Base-by-base conservation (phyloP, 768 basidiomycete genomes). In the Panaeolus cyanescens region DNA sequence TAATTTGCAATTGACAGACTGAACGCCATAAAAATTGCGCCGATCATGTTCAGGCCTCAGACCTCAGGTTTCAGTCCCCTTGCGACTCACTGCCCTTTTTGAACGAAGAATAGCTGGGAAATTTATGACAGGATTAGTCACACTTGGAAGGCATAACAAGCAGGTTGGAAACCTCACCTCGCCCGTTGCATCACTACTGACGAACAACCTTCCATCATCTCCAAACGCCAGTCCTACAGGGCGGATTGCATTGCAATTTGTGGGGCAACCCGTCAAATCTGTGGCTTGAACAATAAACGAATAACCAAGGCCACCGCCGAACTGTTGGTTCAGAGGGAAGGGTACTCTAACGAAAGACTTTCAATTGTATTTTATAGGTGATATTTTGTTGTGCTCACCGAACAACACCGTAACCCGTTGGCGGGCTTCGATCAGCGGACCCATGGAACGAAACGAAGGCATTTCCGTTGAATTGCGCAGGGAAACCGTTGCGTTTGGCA, bases 21-120 rank as follows among this genome's bases (percentile, higher is more conserved):
- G n/a, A n/a, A n/a, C n/a, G n/a, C n/a, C n/a, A n/a, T n/a, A n/a
- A n/a, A n/a, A n/a, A n/a, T n/a, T n/a, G 80, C 65, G 60, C 79
- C 80, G 58, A 82, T 62, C 75, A 81, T 75, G 64, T 83, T 80
- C n/a, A n/a, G n/a, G n/a, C n/a, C n/a, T n/a, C n/a, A n/a, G n/a
- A n/a, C n/a, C n/a, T n/a, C n/a, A n/a, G n/a, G n/a, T n/a, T n/a
- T n/a, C n/a, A n/a, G n/a, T n/a, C n/a, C n/a, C n/a, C n/a, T n/a
- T n/a, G n/a, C n/a, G 4, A 5, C 19, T 28, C 30, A 28, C n/a
- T 50, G 8, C 25, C 45, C 45, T 30, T 28, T 50, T 50, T 50
- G 45, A 15, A 50, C 25, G 15, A 50, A 50, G 7, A 50, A 50
- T 3, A 50, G 45, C 45, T 50, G 15, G 15, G 25, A 25, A 42